phyloP scores from a whole-genome alignment of 257 asterid species.

The Capsicum rhomboideum region DNA sequence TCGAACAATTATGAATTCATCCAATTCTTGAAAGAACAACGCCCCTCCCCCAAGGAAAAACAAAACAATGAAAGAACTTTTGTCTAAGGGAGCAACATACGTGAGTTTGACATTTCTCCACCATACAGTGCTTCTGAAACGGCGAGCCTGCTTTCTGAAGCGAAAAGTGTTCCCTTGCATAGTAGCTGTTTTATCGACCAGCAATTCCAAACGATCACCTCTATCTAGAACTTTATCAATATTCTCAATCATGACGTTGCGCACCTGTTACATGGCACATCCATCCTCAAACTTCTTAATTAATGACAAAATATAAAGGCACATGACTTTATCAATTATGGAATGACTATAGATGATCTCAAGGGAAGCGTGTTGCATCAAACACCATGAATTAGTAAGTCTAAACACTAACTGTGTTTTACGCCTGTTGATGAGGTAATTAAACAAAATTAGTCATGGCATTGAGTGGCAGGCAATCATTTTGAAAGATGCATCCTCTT shows the following conservation, averaged over 20 bases:
- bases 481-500: background rate
- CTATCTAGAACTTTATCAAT: conserved; percentile 93
- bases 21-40: background rate
- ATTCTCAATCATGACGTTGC: conserved; percentile 92
- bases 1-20: background rate
- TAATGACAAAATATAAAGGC: background rate
- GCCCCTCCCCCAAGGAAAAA: background rate
- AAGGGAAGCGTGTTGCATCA: background rate
- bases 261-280: conserved; percentile 48
- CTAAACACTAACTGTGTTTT: background rate
- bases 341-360: background rate
- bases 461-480: background rate
- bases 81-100: conserved; percentile 40
- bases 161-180: conserved; percentile 97
- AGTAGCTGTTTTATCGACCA: conserved; percentile 86
- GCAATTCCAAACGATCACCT: conserved; percentile 93
- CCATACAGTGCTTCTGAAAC: conserved; percentile 87
- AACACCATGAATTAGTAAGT: background rate
- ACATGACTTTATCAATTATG: too few relatives aligned
- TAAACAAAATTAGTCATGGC: background rate
- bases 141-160: conserved; percentile 97
- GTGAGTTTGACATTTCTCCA: conserved; percentile 96
- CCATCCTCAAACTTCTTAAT: background rate
- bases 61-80: background rate
- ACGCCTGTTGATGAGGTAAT: background rate